A percentile compares a stretch with the other conserved stretches of the same genome.
Conservation (phyloP, 2,329 filamentous ascomycete species). For the Colletotrichum sp. region DNA sequence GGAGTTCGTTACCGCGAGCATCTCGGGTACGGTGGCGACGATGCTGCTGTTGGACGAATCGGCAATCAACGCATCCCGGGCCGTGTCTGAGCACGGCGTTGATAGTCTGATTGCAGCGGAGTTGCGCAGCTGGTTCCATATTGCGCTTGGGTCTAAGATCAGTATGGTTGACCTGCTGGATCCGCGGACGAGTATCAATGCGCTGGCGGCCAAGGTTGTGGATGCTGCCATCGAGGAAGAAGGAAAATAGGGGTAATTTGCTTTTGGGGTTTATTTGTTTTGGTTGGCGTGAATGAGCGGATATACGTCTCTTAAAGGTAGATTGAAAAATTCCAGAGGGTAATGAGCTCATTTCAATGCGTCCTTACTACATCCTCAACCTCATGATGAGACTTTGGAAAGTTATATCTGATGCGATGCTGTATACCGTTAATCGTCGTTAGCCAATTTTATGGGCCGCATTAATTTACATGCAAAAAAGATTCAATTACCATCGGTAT, state of each 20-base stretch:
- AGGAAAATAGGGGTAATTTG: background rate
- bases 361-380: no score
- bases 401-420: rapidly evolving
- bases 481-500: no score
- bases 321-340: background rate
- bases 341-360: rapidly evolving
- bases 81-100: background rate
- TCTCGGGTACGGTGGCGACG: background rate
- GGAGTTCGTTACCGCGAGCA: rapidly evolving
- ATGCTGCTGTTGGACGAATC: background rate
- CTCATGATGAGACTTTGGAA: no score
- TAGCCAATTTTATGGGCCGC: no score
- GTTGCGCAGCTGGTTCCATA: background rate
- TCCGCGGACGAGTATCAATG: background rate
- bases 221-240: rapidly evolving
- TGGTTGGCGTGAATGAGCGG: rapidly evolving
- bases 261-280: background rate
- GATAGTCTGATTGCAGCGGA: background rate
- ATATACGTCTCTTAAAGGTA: rapidly evolving
- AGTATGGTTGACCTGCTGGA: background rate
- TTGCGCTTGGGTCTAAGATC: background rate
- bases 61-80: rapidly evolving
- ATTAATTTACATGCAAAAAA: no score
- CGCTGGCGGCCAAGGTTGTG: background rate
- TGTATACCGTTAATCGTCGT: rapidly evolving